Percentiles rank a stretch among this genome's conserved stretches.
These are phyloP conservation scores for Hyphopichia khmerensis DNA, from an alignment of 1,139 yeast genomes.

Conservation along the genomic window DNA sequence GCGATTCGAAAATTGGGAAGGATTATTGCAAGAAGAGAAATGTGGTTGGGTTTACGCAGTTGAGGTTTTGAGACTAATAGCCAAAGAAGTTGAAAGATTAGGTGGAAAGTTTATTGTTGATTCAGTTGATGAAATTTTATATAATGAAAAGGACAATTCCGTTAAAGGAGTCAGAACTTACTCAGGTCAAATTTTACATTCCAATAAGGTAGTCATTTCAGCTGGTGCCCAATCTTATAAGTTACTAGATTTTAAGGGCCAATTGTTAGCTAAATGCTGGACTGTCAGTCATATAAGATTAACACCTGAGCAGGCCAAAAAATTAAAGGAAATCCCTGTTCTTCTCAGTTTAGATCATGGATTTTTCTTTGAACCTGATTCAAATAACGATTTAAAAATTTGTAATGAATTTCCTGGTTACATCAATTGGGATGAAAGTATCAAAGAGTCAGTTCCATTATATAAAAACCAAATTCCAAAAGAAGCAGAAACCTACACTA, in stretches of 20 bases:
- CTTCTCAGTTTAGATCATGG: slow-evolving; percentile 35
- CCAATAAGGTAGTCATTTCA: slow-evolving; percentile 28
- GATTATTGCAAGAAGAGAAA: slow-evolving; percentile 16
- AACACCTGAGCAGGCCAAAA: slow-evolving; percentile 28
- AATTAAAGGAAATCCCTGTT: slow-evolving; percentile 35
- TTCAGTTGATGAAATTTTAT: slow-evolving; percentile 18
- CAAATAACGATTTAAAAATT: slow-evolving; percentile 17
- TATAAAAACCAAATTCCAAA: slow-evolving; percentile 17
- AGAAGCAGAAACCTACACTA: slow-evolving; percentile 20
- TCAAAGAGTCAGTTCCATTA: slow-evolving; percentile 14
- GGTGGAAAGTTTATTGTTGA: slow-evolving; percentile 36
- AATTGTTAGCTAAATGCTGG: slow-evolving; percentile 34
- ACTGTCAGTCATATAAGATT: slow-evolving; percentile 41
- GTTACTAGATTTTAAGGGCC: slow-evolving; percentile 29
- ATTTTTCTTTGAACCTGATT: slow-evolving; percentile 30
- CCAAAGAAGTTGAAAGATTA: slow-evolving; percentile 20
- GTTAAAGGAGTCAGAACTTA: slow-evolving; percentile 13
- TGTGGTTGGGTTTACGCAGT: slow-evolving; percentile 37
- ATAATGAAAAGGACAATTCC: slow-evolving; percentile 4
- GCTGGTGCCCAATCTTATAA: slow-evolving; percentile 38
- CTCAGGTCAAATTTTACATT: slow-evolving; percentile 17
- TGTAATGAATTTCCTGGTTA: slow-evolving; percentile 26
- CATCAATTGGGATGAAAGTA: slow-evolving; percentile 10
- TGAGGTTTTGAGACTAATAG: slow-evolving; percentile 22
- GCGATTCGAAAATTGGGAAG: slow-evolving; percentile 16